Evolutionary conservation across 192 early-diverging fungal species (phyloP), one percentile per base, ranked within the genome.

Genomic region (Coemansia pectinata): DNA sequence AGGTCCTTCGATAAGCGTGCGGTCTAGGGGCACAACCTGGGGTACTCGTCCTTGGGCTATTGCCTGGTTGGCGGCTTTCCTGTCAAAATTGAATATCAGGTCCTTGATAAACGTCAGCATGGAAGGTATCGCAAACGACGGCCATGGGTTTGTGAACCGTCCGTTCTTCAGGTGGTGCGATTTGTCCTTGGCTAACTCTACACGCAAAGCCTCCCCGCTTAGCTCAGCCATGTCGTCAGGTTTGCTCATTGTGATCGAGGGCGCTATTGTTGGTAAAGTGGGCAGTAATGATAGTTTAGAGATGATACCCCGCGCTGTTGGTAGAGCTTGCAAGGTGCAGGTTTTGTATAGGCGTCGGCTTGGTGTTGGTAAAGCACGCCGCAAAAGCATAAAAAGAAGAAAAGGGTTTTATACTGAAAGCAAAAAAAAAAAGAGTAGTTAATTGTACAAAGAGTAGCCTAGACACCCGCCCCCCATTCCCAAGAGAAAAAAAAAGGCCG

Each of bases 111-210:
- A 69, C 36, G 19, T 1, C 17, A 23, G 42, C 9, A 41, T 11
- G 0, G 64, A 36, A 2, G 65, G 65, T 2, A 31, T 23, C 0
- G 55, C 48, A 41, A 85, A 88, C 8, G 83, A 86, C 1, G 85
- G 78, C 91, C 91, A 92, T 3, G 91, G 91, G 74, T 91, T 92
- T 2, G 63, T 53, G 55, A 92, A 92, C 5, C 88, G 88, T n/a
- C 86, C 85, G 38, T 77, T 73, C 42, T 73, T 69, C 27, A 27
- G 27, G 45, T 88, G 86, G 61, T 88, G 85, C 17, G 75, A 72
- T 36, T 73, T 78, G 62, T 72, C 63, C 38, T 67, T 44, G 21
- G 62, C 47, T n/a, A 67, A 34, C 27, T 55, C 52, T 15, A 29
- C 3, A 23, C 52, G 52, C 23, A 55, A 25, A 2, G 52, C 21